Evolutionary conservation across 495 filamentous ascomycete genomes (phyloP), one percentile per base, ranked within the genome.

Genomic region (Aspergillus avenaceus): DNA sequence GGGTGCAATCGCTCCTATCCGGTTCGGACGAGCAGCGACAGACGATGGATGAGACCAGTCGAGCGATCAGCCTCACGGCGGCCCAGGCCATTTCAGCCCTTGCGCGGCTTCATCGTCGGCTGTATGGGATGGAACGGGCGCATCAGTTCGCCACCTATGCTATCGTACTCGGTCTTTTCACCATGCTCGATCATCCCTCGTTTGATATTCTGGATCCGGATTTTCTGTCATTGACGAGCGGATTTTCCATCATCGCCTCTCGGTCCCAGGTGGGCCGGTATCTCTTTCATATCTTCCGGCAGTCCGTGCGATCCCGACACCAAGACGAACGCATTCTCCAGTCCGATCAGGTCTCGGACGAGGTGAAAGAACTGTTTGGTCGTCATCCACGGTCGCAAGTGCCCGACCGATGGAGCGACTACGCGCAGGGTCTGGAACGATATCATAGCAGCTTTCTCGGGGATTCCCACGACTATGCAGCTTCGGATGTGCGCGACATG

Each of bases 61-160:
- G 38, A 2, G 48, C 53, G 11, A 51, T 27, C 8, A 59, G 58
- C 5, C 13, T 64, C 9, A 29, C 52, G n/a, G 64, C 62, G 0
- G 60, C 62, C 3, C 54, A 62, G 9, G 45, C 53, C 13, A 68
- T 68, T 9, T 53, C 58, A 1, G 22, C 29, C 32, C 51, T 64
- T 6, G 40, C 56, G 13, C 61, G 52, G 14, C 31, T 46, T 0
- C 55, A 62, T 14, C 48, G 49, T 16, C 42, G 42, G 4, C 52
- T 62, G 22, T 69, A 57, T 19, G 63, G 63, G 1, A 61, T 69
- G 26, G 50, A 55, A 41, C 55, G 63, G 34, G 54, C 61, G 37
- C 65, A 69, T 48, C 59, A 61, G 44, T 69, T 63, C 40, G 51
- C 59, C 22, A 59, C 66, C 53, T 69, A 64, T 32, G 61, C 63